Base-by-base conservation (phyloP, 1,284 basidiomycete genomes). In the Puccinia polysora region DNA sequence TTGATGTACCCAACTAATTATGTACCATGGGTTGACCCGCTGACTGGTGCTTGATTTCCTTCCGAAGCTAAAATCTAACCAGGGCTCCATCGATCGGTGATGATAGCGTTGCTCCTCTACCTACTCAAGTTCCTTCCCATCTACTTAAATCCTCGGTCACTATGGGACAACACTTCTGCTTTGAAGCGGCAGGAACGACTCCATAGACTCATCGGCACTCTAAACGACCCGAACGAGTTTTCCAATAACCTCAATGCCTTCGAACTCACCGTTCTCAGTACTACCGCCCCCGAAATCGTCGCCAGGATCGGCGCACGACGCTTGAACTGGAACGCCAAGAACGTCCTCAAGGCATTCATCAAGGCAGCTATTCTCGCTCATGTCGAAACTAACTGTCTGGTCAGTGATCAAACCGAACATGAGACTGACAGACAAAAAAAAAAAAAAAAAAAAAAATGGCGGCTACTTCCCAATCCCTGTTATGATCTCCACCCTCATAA, bases 311-410 rank as follows among this genome's bases (percentile, higher is more conserved):
- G 75, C 53, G 56, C 62, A 0, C 20, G 70, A 15, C 47, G 59
- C 25, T 52, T 59, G 14, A 74, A 75, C 14, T 92, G 89, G 89
- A 90, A 88, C 0, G 86, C 90, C 7, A 83, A 83, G 1, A 81
- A 84, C 58, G 87, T 91, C 8, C 79, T 91, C 8, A 84, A 87
- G 65, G 88, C 88, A 32, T 92, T 86, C 80, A 87, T 91, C 73
- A 81, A 85, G 0, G 84, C 86, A 5, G 86, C 90, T 0, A 83
- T 81, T 0, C 79, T 83, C 36, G 87, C 88, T 0, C 89, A 93
- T 34, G 80, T 81, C 53, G 80, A 81, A 50, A 88, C 86, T 5
- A 92, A 91, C 77, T 89, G 87, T 77, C 76, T 90, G 28, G 90
- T 92, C 83, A 84, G 88, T 87, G 72, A 25, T 76, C 75, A 73